A percentile compares a stretch with the other conserved stretches of the same genome.
phyloP scores from a whole-genome alignment of 1,139 yeast species.

The Lodderomyces margitis region DNA sequence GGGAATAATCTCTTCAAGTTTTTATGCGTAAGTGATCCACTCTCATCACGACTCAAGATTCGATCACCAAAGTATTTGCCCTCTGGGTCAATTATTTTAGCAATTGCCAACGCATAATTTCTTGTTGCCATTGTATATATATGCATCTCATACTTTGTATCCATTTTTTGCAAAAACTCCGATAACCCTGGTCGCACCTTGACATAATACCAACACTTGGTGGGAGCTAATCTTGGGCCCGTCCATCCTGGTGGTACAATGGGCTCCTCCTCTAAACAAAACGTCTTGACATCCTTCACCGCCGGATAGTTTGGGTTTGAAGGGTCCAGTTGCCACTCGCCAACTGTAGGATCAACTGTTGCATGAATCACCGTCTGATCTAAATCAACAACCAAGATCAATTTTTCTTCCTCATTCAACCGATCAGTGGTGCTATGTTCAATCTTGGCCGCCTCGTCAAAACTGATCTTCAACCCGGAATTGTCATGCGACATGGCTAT shows the following conservation, averaged over 20 bases:
- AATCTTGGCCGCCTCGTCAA: conserved; percentile 81
- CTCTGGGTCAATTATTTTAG: conserved; percentile 87
- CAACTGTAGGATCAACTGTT: conserved; percentile 95
- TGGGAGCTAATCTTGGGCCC: conserved; percentile 58
- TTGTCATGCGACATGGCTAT: conserved; percentile 90
- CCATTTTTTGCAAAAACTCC: conserved; percentile 64
- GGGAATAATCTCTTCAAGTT: conserved; percentile 88
- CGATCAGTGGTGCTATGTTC: conserved; percentile 67
- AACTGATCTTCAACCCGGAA: conserved; percentile 78
- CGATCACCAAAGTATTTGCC: conserved; percentile 88
- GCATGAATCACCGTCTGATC: conserved; percentile 98
- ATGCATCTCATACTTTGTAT: conserved; percentile 79
- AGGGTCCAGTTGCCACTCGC: conserved; percentile 92
- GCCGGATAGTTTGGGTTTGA: conserved; percentile 81
- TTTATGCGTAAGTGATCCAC: conserved; percentile 89
- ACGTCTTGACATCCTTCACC: conserved; percentile 75
- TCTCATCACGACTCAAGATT: conserved; percentile 88
- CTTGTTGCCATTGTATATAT: conserved; percentile 99
- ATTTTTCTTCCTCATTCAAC: conserved; percentile 59
- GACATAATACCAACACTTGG: conserved; percentile 84
- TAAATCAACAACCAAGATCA: conserved; percentile 89
- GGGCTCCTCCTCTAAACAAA: conserved; percentile 75
- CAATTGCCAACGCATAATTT: conserved; percentile 87
- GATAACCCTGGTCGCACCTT: conserved; percentile 86
- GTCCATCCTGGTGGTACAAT: conserved; percentile 54